A percentile compares a stretch with the other conserved stretches of the same genome.
Conservation (phyloP, 345 rosid genomes). For the Psidium friedrichsthalianum region DNA sequence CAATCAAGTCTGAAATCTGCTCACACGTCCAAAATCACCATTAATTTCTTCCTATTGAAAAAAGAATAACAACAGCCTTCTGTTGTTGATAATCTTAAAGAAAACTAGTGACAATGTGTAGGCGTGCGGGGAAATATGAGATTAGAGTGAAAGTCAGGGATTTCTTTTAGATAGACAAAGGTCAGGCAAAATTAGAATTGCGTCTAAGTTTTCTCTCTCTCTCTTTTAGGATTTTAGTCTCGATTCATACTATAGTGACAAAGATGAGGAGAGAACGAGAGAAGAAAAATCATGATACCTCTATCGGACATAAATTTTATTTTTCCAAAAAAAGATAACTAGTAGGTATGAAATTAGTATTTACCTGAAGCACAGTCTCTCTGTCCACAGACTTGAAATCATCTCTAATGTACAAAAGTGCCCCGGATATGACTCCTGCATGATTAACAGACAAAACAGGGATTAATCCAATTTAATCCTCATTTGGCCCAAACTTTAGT, state of each 20-base stretch:
- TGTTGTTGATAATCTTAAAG: neutral
- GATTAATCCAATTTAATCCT: neutral
- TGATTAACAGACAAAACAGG: neutral
- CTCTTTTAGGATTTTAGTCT: neutral
- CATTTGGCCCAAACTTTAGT: neutral
- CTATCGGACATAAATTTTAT: neutral
- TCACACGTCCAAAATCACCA: neutral
- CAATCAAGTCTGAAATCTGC: neutral
- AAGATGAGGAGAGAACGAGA: neutral
- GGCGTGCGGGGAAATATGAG: neutral
- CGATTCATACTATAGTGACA: neutral
- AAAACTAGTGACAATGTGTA: neutral
- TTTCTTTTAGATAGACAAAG: neutral
- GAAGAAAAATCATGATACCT: neutral
- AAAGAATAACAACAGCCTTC: neutral
- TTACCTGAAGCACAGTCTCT: slow-evolving; percentile 57
- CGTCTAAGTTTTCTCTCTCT: no score
- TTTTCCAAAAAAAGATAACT: neutral
- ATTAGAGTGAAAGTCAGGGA: neutral
- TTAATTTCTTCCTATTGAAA: neutral
- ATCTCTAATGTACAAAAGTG: slow-evolving; percentile 75
- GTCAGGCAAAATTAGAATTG: no score
- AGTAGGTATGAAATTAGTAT: neutral
- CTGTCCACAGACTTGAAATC: slow-evolving; percentile 51
- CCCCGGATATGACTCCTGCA: slow-evolving; percentile 90